Conservation (phyloP, 108 stramenopile genomes). For the Cyclostephanos invisitatus region DNA sequence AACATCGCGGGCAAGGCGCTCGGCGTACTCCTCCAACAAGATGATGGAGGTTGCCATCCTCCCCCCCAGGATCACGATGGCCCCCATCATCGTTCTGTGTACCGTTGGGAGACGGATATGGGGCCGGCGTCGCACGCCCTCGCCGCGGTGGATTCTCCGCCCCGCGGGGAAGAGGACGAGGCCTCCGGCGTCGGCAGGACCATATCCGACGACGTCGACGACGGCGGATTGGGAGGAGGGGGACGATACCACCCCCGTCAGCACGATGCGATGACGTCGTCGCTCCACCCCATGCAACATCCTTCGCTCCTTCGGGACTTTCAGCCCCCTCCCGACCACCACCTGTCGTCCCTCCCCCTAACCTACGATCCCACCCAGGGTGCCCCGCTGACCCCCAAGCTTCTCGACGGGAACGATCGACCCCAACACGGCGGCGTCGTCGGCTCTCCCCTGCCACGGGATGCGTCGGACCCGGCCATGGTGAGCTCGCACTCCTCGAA, state of each 20-base stretch:
- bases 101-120: background rate
- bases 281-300: too few relatives aligned
- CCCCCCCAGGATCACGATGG: background rate
- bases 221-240: background rate
- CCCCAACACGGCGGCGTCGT: background rate
- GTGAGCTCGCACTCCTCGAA: constrained; percentile 14
- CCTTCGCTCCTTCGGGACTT: background rate
- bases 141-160: background rate
- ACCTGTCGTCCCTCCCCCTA: background rate
- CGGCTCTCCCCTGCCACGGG: background rate
- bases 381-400: background rate
- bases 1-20: constrained; percentile 11
- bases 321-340: background rate
- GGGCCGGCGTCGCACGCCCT: constrained; percentile 3
- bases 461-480: background rate
- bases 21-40: background rate
- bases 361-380: background rate
- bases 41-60: background rate
- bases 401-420: background rate
- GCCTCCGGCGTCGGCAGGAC: constrained; percentile 1
- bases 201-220: constrained; percentile 20
- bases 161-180: background rate
- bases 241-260: background rate
- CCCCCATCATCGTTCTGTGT: background rate
- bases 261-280: background rate